Evolutionary conservation across 2,329 filamentous ascomycete genomes (phyloP), one percentile per base, ranked within the genome.

Genomic region (Monosporascus sp.): DNA sequence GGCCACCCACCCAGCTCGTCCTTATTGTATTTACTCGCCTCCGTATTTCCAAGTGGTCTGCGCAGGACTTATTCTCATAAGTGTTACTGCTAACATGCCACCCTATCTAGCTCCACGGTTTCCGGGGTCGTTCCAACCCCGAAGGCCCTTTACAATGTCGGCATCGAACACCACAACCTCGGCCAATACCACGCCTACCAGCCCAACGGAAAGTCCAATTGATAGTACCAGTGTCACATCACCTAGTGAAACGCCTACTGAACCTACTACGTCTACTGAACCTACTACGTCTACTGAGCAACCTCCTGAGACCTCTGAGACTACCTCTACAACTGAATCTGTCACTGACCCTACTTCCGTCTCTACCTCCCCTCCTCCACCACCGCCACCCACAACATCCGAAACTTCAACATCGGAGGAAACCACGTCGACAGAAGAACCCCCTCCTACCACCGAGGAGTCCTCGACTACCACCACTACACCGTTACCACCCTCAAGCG

Each of bases 101-200:
- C 60, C 65, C 55, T 48, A 59, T 51, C 52, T 11, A 46, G 43
- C 20, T 24, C 43, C 22, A 16, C 43, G 22, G 43, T 31, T 46
- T 17, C 24, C 43, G 43, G 43, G 24, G 43, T 31, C 20, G 20
- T 60, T 60, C 44, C 56, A 52, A 52, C 58, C 58, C 45, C 56
- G 38, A 49, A 51, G 49, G 44, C 61, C 57, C 56, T 63, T 65
- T 56, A 66, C 58, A 61, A 74, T 74, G 71, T 68, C 67, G 51
- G 17, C 44, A 44, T 46, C 44, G 37, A 66, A 63, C 60, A 60
- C 51, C 45, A 62, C 66, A 44, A 63, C 55, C 56, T 53, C 63
- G 41, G 57, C 56, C 46, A 41, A 54, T 51, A 49, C 56, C 43
- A 27, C n/a, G 47, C 45, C 49, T 47, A 53, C 55, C 37, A 48